phyloP scores from a whole-genome alignment of 2,329 filamentous ascomycete species.

The Colletotrichum simmondsii region DNA sequence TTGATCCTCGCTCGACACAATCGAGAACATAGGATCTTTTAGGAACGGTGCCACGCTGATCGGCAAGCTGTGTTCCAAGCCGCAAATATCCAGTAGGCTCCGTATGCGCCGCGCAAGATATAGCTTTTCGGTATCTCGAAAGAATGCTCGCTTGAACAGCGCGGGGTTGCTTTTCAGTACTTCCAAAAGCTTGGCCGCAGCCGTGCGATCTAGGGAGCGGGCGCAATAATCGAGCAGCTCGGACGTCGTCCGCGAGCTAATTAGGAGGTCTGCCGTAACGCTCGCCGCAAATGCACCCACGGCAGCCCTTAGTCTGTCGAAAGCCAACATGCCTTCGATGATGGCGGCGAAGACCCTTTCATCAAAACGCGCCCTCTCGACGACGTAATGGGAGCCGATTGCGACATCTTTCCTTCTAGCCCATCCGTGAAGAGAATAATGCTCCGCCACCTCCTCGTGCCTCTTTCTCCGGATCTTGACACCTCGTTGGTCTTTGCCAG shows the following conservation, averaged over 20 bases:
- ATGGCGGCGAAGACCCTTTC: constrained; percentile 55
- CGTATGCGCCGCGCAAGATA: constrained; percentile 19
- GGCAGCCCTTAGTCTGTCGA: constrained; percentile 57
- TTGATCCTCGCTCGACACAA: neutral
- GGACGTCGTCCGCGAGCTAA: constrained; percentile 46
- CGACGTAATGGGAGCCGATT: constrained; percentile 47
- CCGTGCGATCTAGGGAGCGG: constrained; percentile 30
- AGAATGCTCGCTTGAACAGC: neutral
- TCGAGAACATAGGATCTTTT: neutral
- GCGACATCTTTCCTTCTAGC: constrained; percentile 39
- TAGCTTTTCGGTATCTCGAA: neutral
- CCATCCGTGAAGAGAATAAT: constrained; percentile 43
- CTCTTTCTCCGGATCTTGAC: constrained; percentile 50
- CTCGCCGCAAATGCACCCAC: constrained; percentile 53
- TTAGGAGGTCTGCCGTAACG: constrained; percentile 46
- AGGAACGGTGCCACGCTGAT: constrained; percentile 2
- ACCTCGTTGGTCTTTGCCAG: constrained; percentile 54
- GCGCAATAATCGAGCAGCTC: constrained; percentile 56
- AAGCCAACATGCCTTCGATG: constrained; percentile 59
- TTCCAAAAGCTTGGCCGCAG: neutral
- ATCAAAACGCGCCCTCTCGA: constrained; percentile 52
- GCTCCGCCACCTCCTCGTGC: constrained; percentile 43
- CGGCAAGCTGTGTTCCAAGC: neutral
- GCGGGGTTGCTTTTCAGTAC: neutral
- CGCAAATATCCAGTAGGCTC: constrained; percentile 20